phyloP scores from a whole-genome alignment of 257 asterid species.

The Lantana camara region DNA sequence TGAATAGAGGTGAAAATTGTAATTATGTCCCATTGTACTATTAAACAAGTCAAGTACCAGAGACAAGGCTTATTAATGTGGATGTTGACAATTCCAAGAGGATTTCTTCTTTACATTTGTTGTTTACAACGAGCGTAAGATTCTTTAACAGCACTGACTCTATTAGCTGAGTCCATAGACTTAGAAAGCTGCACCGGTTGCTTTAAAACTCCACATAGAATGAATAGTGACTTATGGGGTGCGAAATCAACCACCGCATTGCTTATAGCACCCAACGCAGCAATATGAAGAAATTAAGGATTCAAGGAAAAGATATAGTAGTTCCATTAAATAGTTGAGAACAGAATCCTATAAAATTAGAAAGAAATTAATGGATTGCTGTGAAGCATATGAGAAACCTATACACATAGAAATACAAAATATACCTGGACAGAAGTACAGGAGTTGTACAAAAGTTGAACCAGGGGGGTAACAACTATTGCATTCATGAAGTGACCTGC shows the following conservation, averaged over 20 bases:
- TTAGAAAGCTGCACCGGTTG: slow-evolving; percentile 80
- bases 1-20: slow-evolving; percentile 26
- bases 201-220: slow-evolving; percentile 74
- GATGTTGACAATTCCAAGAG: slow-evolving; percentile 65
- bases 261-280: slow-evolving; percentile 85
- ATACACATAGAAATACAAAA: background rate
- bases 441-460: no score
- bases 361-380: slow-evolving; percentile 10
- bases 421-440: no score
- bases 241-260: slow-evolving; percentile 73
- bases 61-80: slow-evolving; percentile 67
- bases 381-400: background rate
- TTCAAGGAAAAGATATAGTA: slow-evolving; percentile 16
- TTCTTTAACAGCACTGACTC: slow-evolving; percentile 74
- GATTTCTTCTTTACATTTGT: slow-evolving; percentile 76
- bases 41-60: slow-evolving; percentile 48
- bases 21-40: background rate
- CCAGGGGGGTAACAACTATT: no score
- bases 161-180: slow-evolving; percentile 78
- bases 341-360: no score
- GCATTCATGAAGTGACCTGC: no score
- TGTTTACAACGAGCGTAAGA: slow-evolving; percentile 67
- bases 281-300: no score
- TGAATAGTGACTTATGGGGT: slow-evolving; percentile 56
- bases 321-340: slow-evolving; percentile 15